These are phyloP conservation scores for Blastobotrys serpentis DNA, from an alignment of 1,139 yeast genomes.

Conservation along the genomic window DNA sequence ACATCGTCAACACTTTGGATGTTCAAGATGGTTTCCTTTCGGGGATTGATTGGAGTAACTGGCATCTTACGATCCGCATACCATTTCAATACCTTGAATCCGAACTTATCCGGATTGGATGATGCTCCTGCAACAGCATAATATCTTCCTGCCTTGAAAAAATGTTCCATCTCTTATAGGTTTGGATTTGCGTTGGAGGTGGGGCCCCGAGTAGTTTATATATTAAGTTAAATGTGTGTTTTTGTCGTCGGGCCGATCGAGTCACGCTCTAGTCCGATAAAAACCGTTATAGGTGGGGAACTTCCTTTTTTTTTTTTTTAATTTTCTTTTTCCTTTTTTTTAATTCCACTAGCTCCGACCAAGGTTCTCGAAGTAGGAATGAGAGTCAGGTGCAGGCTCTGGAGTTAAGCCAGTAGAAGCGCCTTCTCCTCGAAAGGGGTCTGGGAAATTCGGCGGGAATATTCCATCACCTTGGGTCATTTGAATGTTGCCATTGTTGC, in stretches of 20 bases:
- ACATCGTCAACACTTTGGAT: constrained; percentile 44
- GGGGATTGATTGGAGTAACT: constrained; percentile 61
- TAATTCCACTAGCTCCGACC: neutral
- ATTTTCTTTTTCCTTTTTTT: too few species aligned
- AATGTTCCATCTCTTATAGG: constrained; percentile 36
- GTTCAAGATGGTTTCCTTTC: constrained; percentile 54
- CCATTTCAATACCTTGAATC: constrained; percentile 70
- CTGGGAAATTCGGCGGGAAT: constrained; percentile 18
- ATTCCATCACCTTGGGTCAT: constrained; percentile 17
- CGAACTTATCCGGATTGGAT: constrained; percentile 62
- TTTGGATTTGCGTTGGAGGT: neutral
- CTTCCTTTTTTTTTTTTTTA: too few species aligned
- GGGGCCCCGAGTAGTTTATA: neutral
- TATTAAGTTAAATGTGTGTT: neutral
- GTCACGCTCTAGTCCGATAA: constrained; percentile 1
- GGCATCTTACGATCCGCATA: constrained; percentile 57
- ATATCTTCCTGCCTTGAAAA: constrained; percentile 51
- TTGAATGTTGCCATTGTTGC: neutral
- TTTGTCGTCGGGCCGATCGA: constrained; percentile 5
- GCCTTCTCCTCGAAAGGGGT: constrained; percentile 18
- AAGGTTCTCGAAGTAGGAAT: constrained; percentile 1
- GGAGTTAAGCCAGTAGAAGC: constrained; percentile 19
- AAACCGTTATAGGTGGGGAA: too few species aligned
- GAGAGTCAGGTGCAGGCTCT: constrained; percentile 17
- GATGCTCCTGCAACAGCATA: constrained; percentile 80